Evolutionary conservation across 139 green algal species (phyloP).

Genomic region (Chlorella sorokiniana): DNA sequence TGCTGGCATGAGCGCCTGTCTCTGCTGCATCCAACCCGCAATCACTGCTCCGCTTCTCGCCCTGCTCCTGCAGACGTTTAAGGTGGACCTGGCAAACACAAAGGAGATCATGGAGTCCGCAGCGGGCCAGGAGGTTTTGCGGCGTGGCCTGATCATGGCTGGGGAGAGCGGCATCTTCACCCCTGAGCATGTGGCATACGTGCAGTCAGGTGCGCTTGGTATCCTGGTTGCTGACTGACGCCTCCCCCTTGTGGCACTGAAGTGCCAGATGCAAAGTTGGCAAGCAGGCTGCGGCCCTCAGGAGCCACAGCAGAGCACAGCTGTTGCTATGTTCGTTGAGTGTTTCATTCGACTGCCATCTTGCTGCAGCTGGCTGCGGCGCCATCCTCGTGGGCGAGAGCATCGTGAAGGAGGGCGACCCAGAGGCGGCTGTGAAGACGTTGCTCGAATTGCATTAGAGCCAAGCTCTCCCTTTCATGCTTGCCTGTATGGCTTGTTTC

Average conservation of each 20-base stretch:
- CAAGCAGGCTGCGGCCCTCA: no score
- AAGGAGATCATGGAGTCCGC: constrained; percentile 81
- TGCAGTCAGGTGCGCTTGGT: constrained; percentile 70
- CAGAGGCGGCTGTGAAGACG: constrained; percentile 74
- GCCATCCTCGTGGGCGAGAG: constrained; percentile 97
- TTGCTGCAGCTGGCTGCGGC: constrained; percentile 69
- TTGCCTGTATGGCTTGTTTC: not conserved
- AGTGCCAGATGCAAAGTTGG: no score
- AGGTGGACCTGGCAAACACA: constrained; percentile 91
- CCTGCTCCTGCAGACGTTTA: constrained; percentile 77
- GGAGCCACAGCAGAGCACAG: no score
- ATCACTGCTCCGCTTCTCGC: not conserved
- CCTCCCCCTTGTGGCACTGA: not conserved
- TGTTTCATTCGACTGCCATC: no score
- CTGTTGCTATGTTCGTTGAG: no score
- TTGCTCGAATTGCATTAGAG: constrained; percentile 63
- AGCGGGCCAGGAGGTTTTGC: constrained; percentile 74
- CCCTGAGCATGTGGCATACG: constrained; percentile 86
- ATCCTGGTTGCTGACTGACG: constrained; percentile 90
- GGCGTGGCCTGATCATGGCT: constrained; percentile 86
- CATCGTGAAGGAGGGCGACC: constrained; percentile 94
- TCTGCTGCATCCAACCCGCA: not conserved
- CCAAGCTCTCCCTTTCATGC: no score
- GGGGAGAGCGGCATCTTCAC: constrained; percentile 98
- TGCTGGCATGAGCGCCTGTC: not conserved